Evolutionary conservation across 352 stramenopile genomes (phyloP).

Genomic region (Nothophytophthora sp.): DNA sequence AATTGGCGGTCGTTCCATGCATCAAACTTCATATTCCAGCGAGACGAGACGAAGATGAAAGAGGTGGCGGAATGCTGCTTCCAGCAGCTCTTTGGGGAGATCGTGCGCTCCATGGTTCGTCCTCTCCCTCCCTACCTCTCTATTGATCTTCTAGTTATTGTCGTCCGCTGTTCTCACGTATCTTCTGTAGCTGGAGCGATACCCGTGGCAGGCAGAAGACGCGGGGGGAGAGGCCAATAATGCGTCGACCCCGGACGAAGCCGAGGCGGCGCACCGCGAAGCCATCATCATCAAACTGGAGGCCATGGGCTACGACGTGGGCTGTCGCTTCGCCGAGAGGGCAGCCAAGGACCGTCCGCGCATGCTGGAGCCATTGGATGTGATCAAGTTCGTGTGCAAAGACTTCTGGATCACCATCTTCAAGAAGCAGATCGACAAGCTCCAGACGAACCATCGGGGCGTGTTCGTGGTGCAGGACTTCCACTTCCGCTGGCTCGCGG

Average conservation of each 20-base stretch:
- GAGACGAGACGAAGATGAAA: conserved; percentile 56
- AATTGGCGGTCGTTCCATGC: no score
- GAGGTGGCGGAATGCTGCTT: conserved; percentile 88
- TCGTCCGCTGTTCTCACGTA: neutral
- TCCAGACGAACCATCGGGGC: conserved; percentile 97
- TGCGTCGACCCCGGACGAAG: conserved; percentile 28
- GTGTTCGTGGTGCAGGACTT: conserved; percentile 97
- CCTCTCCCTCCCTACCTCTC: neutral
- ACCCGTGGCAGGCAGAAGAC: conserved; percentile 42
- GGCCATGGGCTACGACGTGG: conserved; percentile 86
- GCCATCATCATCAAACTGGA: conserved; percentile 83
- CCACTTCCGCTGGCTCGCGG: conserved; percentile 91
- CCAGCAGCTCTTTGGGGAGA: conserved; percentile 86
- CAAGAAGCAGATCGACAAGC: conserved; percentile 98
- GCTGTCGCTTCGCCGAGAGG: conserved; percentile 82
- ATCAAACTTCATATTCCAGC: conserved; percentile 2
- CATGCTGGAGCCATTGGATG: conserved; percentile 91
- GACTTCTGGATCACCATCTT: conserved; percentile 98
- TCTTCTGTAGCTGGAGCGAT: conserved; percentile 57
- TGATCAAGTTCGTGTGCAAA: conserved; percentile 99
- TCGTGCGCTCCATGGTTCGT: conserved; percentile 84
- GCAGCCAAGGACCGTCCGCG: conserved; percentile 71
- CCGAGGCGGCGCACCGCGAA: conserved; percentile 50
- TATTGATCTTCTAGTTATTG: neutral
- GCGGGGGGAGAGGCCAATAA: conserved; percentile 11